Evolutionary conservation across 1,284 basidiomycete species (phyloP).

Genomic region (Irpex sp.): DNA sequence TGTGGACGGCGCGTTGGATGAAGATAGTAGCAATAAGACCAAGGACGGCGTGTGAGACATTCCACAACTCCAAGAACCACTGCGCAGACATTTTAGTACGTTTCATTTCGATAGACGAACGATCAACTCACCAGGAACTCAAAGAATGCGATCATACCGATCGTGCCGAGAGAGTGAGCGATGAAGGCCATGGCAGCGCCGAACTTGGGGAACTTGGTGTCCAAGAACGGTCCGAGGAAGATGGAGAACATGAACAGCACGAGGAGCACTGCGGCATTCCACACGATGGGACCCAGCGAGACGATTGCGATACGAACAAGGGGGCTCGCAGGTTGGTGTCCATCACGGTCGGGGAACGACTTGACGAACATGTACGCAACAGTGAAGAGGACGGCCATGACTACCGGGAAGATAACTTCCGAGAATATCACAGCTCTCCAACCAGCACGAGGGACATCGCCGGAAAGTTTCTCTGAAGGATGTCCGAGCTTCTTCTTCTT

Average conservation of each 20-base stretch:
- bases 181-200: constrained; percentile 88
- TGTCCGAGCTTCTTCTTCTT: constrained; percentile 95
- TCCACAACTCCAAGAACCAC: constrained; percentile 96
- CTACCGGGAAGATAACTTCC: constrained; percentile 83
- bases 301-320: constrained; percentile 93
- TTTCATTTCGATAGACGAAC: constrained; percentile 3
- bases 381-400: constrained; percentile 81
- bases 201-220: constrained; percentile 80
- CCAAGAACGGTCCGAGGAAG: constrained; percentile 90
- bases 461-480: constrained; percentile 92
- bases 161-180: constrained; percentile 75
- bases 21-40: constrained; percentile 85
- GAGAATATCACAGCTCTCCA: constrained; percentile 88
- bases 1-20: constrained; percentile 89
- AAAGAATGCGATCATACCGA: constrained; percentile 90
- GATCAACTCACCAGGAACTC: constrained; percentile 77
- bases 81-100: constrained; percentile 30
- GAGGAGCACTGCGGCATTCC: constrained; percentile 88
- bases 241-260: constrained; percentile 87
- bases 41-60: constrained; percentile 86
- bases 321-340: constrained; percentile 64
- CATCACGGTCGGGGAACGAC: constrained; percentile 73
- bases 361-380: constrained; percentile 90
- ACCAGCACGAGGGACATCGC: constrained; percentile 85
- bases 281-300: constrained; percentile 91